A percentile compares a stretch with the other conserved stretches of the same genome.
Evolutionary conservation across 148 eudicot genomes (phyloP).

Genomic region (Diospyros lotus): DNA sequence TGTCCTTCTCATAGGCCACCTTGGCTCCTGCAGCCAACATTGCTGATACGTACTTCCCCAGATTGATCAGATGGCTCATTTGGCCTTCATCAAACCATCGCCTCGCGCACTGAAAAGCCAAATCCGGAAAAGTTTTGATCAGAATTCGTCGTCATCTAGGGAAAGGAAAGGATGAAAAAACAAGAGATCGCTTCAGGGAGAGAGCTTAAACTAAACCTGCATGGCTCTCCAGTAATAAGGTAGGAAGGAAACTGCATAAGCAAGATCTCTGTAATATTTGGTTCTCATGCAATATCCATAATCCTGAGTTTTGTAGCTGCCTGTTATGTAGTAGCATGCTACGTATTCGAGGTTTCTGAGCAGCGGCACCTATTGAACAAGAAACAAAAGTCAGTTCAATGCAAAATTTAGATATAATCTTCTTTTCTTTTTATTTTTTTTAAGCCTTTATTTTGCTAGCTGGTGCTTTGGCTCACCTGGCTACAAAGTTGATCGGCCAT

Average conservation of each 20-base stretch:
- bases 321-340: slow-evolving; percentile 89
- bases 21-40: slow-evolving; percentile 99
- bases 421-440: not conserved
- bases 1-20: slow-evolving; percentile 85
- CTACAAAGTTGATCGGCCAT: slow-evolving; percentile 99
- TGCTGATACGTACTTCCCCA: slow-evolving; percentile 94
- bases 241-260: slow-evolving; percentile 91
- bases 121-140: not conserved
- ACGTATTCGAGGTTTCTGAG: slow-evolving; percentile 81
- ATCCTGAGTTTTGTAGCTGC: slow-evolving; percentile 90
- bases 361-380: slow-evolving; percentile 61
- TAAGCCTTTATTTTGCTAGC: not conserved
- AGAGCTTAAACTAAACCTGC: slow-evolving; percentile 53
- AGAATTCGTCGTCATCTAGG: not conserved
- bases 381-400: not conserved
- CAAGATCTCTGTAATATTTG: slow-evolving; percentile 70
- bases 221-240: slow-evolving; percentile 99
- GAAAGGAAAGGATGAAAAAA: not conserved
- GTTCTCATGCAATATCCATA: slow-evolving; percentile 73
- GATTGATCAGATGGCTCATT: slow-evolving; percentile 69
- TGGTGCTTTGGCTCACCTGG: slow-evolving; percentile 49
- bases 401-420: not conserved
- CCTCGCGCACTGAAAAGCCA: slow-evolving; percentile 69
- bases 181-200: not conserved
- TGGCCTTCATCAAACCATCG: slow-evolving; percentile 98